Percentiles rank a stretch among this genome's conserved stretches.
phyloP scores from a whole-genome alignment of 257 asterid genomes.

The Paulownia fortunei region DNA sequence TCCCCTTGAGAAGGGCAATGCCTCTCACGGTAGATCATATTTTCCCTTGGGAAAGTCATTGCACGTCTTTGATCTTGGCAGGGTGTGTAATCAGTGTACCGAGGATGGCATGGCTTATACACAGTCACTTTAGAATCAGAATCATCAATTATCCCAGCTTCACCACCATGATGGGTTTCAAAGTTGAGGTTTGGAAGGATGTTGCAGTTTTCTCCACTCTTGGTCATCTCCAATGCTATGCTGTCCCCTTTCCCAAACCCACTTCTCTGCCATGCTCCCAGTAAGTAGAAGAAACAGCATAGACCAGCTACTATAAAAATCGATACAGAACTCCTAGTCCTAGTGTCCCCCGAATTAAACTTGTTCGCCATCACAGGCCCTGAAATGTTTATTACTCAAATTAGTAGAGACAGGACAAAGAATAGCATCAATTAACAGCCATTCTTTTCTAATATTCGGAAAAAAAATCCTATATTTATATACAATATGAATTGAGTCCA shows the following conservation, averaged over 20 bases:
- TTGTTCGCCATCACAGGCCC: constrained; percentile 56
- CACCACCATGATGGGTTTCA: constrained; percentile 59
- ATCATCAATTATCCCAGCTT: constrained; percentile 48
- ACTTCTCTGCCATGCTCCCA: constrained; percentile 70
- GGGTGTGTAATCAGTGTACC: constrained; percentile 60
- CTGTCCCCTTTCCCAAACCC: constrained; percentile 63
- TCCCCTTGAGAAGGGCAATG: constrained; percentile 54
- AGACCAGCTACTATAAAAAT: constrained; percentile 57
- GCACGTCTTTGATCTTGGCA: constrained; percentile 69
- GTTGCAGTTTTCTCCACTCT: constrained; percentile 52
- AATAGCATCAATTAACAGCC: not conserved
- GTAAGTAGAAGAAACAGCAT: constrained; percentile 62
- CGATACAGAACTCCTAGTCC: constrained; percentile 49
- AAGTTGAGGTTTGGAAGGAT: constrained; percentile 57
- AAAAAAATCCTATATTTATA: not conserved
- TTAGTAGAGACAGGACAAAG: constrained; percentile 2
- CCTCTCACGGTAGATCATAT: constrained; percentile 62
- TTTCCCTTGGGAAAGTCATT: constrained; percentile 51
- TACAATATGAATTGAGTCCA: not conserved
- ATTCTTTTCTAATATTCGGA: not conserved
- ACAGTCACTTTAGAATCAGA: constrained; percentile 36
- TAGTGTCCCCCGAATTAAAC: constrained; percentile 44
- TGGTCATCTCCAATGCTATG: constrained; percentile 44
- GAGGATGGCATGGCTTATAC: constrained; percentile 50
- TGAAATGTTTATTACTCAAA: constrained; percentile 17